Conservation (phyloP, 305 asterid genomes). For the Fraxinus ornus region DNA sequence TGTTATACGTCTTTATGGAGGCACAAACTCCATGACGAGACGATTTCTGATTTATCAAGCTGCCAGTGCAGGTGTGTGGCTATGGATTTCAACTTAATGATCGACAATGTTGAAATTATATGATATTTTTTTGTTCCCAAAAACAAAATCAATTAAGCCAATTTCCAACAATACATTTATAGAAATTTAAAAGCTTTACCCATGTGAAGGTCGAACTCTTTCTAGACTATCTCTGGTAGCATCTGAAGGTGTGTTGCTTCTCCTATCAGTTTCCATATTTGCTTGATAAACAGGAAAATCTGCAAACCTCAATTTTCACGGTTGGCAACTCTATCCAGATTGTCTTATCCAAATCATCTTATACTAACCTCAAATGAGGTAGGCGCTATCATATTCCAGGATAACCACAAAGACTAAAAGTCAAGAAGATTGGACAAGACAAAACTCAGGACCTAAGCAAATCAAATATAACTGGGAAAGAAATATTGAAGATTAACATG, state of each 20-base stretch:
- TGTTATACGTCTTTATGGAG: neutral
- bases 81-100: neutral
- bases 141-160: neutral
- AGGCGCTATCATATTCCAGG: constrained; percentile 43
- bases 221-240: constrained; percentile 48
- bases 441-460: constrained; percentile 26
- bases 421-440: constrained; percentile 21
- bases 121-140: neutral
- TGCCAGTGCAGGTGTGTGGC: neutral
- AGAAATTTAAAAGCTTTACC: constrained; percentile 40
- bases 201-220: constrained; percentile 69
- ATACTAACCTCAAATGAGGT: constrained; percentile 42
- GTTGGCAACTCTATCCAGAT: constrained; percentile 44
- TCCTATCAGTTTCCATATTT: constrained; percentile 72
- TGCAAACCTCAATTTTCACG: constrained; percentile 48
- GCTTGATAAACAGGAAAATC: constrained; percentile 37
- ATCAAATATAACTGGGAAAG: constrained; percentile 21
- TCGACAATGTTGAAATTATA: neutral
- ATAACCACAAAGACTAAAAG: constrained; percentile 37
- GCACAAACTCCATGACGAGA: neutral
- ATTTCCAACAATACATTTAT: neutral
- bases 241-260: constrained; percentile 45
- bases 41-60: neutral
- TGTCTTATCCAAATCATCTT: constrained; percentile 67
- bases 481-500: constrained; percentile 15